Evolutionary conservation across 768 basidiomycete species (phyloP), one percentile per base, ranked within the genome.

Genomic region (Mycena epipterygia): DNA sequence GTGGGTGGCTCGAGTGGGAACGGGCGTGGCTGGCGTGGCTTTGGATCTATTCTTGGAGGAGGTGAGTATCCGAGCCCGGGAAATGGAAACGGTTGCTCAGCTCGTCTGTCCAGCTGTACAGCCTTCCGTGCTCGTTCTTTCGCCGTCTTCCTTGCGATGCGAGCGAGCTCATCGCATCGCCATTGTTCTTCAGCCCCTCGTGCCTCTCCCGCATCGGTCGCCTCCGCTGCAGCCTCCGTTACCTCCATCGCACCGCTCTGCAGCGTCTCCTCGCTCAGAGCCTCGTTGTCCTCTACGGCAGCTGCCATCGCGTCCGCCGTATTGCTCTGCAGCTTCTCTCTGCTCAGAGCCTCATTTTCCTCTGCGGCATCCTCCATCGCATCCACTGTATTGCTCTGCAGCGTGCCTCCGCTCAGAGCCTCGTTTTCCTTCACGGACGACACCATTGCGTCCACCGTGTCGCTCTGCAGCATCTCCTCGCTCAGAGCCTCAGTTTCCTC

Each of bases 61-160:
- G 68, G 68, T 69, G 61, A 63, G 68, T 69, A 35, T 25, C 68
- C 68, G 3, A 69, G 55, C 16, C 68, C 68, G 2, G 61, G 68
- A 17, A 64, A 69, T 21, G 68, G 68, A 11, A 69, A 19, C 0
- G 68, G 61, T 42, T 64, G 61, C 68, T 69, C 55, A 58, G 68
- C 60, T 63, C 68, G 13, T 37, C 56, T 14, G 23, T 56, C 8
- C 16, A 69, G 68, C 55, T 69, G 68, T 32, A 25, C 59, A 1
- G 49, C 62, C 42, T 71, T 64, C 2, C 62, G 59, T 19, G n/a
- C 25, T 0, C 11, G 23, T 23, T 62, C 56, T 46, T 57, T 66
- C 46, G 2, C 44, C 23, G n/a, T 5, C 33, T n/a, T 35, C 13
- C 56, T 21, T n/a, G 25, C 49, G 25, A 64, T 51, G 17, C 37